These are phyloP conservation scores for Penicillium manginii DNA, from an alignment of 495 filamentous ascomycete genomes.

Conservation along the genomic window DNA sequence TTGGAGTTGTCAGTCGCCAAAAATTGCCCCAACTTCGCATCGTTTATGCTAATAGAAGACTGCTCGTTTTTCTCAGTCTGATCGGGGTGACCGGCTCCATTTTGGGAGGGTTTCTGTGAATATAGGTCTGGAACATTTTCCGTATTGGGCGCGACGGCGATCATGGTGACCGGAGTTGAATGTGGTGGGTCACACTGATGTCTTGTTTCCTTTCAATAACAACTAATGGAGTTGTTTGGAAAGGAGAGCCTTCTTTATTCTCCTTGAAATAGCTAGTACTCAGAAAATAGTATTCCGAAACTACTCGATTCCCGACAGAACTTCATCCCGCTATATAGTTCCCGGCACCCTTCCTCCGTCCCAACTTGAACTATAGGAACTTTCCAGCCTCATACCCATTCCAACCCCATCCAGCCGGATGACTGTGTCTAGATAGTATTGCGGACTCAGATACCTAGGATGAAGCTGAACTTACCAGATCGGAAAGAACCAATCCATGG, in stretches of 20 bases:
- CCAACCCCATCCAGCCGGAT: slow-evolving; percentile 16
- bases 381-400: background rate
- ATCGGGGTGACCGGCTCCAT: slow-evolving; percentile 8
- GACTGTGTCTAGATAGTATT: slow-evolving; percentile 21
- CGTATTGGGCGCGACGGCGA: slow-evolving; percentile 21
- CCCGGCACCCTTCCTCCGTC: background rate
- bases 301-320: slow-evolving; percentile 8
- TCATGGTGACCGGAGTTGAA: slow-evolving; percentile 25
- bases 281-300: background rate
- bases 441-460: slow-evolving; percentile 27
- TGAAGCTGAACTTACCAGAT: slow-evolving; percentile 20
- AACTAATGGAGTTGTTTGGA: background rate
- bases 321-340: slow-evolving; percentile 23
- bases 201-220: slow-evolving; percentile 2
- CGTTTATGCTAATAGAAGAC: slow-evolving; percentile 11
- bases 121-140: slow-evolving; percentile 14
- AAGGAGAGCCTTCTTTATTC: background rate
- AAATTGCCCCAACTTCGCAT: slow-evolving; percentile 3
- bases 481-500: slow-evolving; percentile 8
- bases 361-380: background rate
- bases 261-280: background rate
- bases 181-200: slow-evolving; percentile 10
- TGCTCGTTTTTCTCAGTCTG: background rate
- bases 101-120: slow-evolving; percentile 8
- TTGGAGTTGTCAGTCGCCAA: slow-evolving; percentile 16